Evolutionary conservation across 2,329 filamentous ascomycete genomes (phyloP).

Genomic region (Xylaria polymorpha): DNA sequence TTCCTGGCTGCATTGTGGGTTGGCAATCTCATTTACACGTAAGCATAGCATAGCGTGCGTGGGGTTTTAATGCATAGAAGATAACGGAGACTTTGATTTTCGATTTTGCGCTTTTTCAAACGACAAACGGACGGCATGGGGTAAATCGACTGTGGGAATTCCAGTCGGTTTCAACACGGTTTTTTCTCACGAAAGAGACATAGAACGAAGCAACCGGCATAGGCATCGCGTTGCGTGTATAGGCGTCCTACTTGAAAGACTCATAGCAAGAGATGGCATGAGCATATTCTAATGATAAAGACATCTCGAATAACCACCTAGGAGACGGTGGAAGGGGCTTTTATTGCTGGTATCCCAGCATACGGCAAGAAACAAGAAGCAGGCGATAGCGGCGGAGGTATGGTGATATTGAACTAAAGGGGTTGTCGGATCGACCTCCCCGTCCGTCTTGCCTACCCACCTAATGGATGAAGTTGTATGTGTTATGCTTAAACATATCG

Average conservation of each 20-base stretch:
- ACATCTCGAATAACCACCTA: slow-evolving; percentile 17
- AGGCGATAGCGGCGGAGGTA: neutral
- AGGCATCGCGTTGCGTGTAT: slow-evolving; percentile 34
- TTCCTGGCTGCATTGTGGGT: slow-evolving; percentile 42
- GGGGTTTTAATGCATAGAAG: slow-evolving; percentile 40
- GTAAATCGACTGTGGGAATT: slow-evolving; percentile 41
- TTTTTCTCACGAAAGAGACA: slow-evolving; percentile 37
- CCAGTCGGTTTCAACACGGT: slow-evolving; percentile 39
- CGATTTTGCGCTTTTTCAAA: slow-evolving; percentile 32
- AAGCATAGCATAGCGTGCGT: slow-evolving; percentile 39
- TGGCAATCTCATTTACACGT: slow-evolving; percentile 44
- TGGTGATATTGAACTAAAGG: neutral
- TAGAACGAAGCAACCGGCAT: slow-evolving; percentile 38
- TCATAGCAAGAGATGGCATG: slow-evolving; percentile 35
- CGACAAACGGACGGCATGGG: slow-evolving; percentile 38
- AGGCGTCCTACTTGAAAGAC: slow-evolving; percentile 34
- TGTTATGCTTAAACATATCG: slow-evolving; percentile 30
- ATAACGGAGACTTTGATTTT: slow-evolving; percentile 41
- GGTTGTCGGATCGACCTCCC: slow-evolving; percentile 11
- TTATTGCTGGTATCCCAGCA: slow-evolving; percentile 15
- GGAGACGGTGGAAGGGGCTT: neutral
- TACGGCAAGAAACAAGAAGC: slow-evolving; percentile 18
- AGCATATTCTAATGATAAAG: slow-evolving; percentile 39
- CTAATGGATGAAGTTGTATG: slow-evolving; percentile 36
- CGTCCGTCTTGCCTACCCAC: slow-evolving; percentile 5